These are phyloP conservation scores for Aphanomyces astaci DNA, from an alignment of 352 stramenopile species.

Conservation along the genomic window DNA sequence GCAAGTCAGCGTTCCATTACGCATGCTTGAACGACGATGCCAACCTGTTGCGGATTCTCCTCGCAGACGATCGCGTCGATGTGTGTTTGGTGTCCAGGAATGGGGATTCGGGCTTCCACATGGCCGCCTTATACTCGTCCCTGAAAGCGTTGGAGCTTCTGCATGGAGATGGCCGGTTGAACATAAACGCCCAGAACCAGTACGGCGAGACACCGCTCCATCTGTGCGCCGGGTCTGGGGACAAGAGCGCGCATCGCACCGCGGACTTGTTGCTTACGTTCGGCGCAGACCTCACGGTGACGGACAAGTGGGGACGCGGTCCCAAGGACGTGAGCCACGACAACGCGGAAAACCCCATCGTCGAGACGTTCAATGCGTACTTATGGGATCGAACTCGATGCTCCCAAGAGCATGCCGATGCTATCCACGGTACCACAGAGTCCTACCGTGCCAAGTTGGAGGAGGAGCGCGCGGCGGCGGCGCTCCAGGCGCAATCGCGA, in stretches of 20 bases:
- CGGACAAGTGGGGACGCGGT: constrained; percentile 29
- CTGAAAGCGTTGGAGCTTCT: constrained; percentile 29
- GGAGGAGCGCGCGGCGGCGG: neutral
- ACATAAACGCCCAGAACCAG: constrained; percentile 29
- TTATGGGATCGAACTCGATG: constrained; percentile 18
- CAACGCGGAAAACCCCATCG: constrained; percentile 31
- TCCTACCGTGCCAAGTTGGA: constrained; percentile 21
- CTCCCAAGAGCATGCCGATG: constrained; percentile 13
- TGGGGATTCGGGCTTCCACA: constrained; percentile 28
- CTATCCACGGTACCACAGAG: constrained; percentile 13
- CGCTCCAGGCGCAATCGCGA: neutral
- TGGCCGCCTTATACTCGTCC: constrained; percentile 29
- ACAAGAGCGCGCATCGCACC: constrained; percentile 29
- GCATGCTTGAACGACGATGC: constrained; percentile 30
- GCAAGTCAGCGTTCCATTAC: constrained; percentile 30
- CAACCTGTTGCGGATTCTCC: constrained; percentile 25
- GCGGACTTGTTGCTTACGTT: constrained; percentile 26
- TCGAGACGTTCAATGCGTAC: constrained; percentile 28
- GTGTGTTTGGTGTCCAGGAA: constrained; percentile 24
- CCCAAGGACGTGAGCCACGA: constrained; percentile 28
- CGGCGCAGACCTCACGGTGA: constrained; percentile 25
- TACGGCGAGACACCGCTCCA: constrained; percentile 33
- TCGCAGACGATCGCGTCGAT: constrained; percentile 28
- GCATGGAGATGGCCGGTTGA: constrained; percentile 25
- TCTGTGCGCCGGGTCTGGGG: constrained; percentile 29